Evolutionary conservation across 345 rosid genomes (phyloP), one percentile per base, ranked within the genome.

Genomic region (Eucalyptus albens): DNA sequence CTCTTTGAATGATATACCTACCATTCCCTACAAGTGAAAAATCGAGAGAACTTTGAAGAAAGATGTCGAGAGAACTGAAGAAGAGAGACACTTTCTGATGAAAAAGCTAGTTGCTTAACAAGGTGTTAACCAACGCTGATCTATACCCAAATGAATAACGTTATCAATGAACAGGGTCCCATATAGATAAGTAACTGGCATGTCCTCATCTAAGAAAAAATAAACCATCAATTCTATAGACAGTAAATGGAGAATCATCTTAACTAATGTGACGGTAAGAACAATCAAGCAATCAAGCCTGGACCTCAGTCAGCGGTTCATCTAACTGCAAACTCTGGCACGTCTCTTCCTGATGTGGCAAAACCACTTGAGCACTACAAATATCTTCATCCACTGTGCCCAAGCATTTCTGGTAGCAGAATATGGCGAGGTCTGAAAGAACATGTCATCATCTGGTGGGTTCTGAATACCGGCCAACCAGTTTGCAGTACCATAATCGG

Each of bases 381-480:
- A 56, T 24, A 56, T 22, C 0, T 56, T 56, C 0, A 0, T 56
- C 62, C 62, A 56, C 0, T 4, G 37, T 37, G 37, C 4, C 37
- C 37, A 37, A 37, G 37, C 37, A 37, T 37, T 37, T 37, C 37
- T 37, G 4, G 4, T 37, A 37, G 37, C 37, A 37, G 37, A 37
- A 37, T 37, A 37, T 37, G 37, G 37, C 37, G 37, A 37, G 37
- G 37, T 37, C 37, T 37, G 37, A 37, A 37, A 37, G 37, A 37
- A 37, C 37, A 37, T 37, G 55, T 51, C 55, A 51, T 51, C 55
- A 16, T 51, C 55, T 51, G 21, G 55, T 51, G 55, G 8, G 55
- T 51, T 51, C 55, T 16, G 55, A 51, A 56, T 56, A 24, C 62
- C 27, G 0, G 60, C 60, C 60, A 47, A 47, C 50, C 0, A 0